phyloP scores from a whole-genome alignment of 2,329 filamentous ascomycete species.

The Cladophialophora psammophila region DNA sequence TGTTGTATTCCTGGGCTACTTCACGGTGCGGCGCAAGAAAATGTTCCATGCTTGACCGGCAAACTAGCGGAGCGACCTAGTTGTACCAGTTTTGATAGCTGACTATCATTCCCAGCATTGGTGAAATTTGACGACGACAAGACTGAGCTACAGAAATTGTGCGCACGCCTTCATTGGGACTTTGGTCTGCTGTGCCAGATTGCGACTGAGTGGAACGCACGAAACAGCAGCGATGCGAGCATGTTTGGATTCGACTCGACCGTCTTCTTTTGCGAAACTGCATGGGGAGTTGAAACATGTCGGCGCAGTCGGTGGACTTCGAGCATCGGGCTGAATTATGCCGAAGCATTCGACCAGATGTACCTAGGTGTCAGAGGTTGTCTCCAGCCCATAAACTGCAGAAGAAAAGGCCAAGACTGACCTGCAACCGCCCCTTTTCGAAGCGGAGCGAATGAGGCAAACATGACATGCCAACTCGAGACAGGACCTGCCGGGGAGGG shows the following conservation, averaged over 20 bases:
- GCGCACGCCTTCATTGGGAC: slow-evolving; percentile 3
- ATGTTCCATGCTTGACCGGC: background rate
- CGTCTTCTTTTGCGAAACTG: slow-evolving; percentile 5
- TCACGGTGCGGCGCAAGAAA: slow-evolving; percentile 9
- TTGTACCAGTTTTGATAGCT: background rate
- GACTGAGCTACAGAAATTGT: background rate
- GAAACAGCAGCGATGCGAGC: slow-evolving; percentile 11
- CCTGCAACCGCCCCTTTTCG: background rate
- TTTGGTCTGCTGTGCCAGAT: slow-evolving; percentile 4
- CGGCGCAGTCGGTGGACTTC: slow-evolving; percentile 6
- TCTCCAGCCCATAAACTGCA: too few relatives aligned
- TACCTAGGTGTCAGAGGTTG: background rate
- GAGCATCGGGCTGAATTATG: background rate
- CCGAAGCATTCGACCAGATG: background rate
- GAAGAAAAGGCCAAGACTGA: too few relatives aligned
- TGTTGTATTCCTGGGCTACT: slow-evolving; percentile 10
- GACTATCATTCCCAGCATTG: background rate
- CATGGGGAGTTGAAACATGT: slow-evolving; percentile 9
- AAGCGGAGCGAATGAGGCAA: background rate
- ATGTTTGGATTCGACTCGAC: slow-evolving; percentile 10
- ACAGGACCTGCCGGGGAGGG: background rate
- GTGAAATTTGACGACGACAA: background rate
- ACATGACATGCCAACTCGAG: background rate
- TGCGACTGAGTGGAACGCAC: slow-evolving; percentile 8
- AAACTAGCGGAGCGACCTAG: background rate